Conservation (phyloP, 345 rosid genomes). For the Bretschneidera sinensis region DNA sequence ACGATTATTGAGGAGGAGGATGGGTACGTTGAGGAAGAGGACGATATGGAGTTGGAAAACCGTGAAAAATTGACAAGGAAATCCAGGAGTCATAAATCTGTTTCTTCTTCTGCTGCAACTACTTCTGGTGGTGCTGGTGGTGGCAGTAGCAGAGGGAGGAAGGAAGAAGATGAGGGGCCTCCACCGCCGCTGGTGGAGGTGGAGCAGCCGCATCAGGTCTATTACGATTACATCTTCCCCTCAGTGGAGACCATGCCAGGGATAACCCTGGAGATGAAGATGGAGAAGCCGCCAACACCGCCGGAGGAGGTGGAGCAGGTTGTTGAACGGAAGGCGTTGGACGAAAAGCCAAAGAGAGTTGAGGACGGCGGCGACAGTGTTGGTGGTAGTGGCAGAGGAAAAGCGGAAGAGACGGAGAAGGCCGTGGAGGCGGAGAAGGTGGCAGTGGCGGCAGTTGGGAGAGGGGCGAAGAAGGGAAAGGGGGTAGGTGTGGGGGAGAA, state of each 20-base stretch:
- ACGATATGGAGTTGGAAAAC: constrained; percentile 35
- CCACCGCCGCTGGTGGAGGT: constrained; percentile 13
- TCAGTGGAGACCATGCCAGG: constrained; percentile 50
- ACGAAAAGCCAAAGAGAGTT: constrained; percentile 33
- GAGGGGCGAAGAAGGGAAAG: constrained; percentile 41
- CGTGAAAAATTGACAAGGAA: constrained; percentile 40
- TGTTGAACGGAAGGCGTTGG: constrained; percentile 27
- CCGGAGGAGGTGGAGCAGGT: constrained; percentile 23
- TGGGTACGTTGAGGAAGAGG: constrained; percentile 35
- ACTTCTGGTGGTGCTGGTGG: constrained; percentile 26
- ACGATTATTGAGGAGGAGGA: constrained; percentile 62
- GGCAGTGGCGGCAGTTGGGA: constrained; percentile 25
- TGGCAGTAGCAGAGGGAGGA: constrained; percentile 24
- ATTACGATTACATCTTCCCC: constrained; percentile 43
- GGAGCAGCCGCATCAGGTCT: constrained; percentile 27
- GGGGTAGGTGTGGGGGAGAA: constrained; percentile 34
- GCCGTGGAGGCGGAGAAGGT: constrained; percentile 5
- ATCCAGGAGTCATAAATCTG: constrained; percentile 35
- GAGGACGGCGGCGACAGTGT: constrained; percentile 23
- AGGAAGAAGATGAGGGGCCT: constrained; percentile 4
- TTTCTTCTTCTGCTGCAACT: no score
- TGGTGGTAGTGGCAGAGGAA: background rate
- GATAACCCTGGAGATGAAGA: constrained; percentile 54
- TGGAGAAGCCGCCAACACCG: background rate
- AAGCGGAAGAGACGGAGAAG: constrained; percentile 15